Evolutionary conservation across 345 rosid genomes (phyloP), one percentile per base, ranked within the genome.

Genomic region (Eucalyptus cloeziana): DNA sequence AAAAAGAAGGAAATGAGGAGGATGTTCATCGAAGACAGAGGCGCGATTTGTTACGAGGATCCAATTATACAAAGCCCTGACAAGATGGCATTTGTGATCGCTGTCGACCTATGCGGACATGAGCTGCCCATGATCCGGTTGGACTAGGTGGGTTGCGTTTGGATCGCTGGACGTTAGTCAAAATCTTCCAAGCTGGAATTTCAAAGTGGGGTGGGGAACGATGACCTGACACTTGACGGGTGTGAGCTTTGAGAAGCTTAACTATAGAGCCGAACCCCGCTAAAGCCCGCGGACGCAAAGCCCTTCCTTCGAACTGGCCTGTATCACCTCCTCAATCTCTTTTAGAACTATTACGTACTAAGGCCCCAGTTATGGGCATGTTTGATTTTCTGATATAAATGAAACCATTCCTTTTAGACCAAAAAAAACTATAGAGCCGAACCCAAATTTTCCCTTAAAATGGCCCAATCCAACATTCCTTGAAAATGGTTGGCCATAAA

Each of bases 71-170:
- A 40, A 40, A 76, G 47, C 47, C 83, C 30, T 40, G 83, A 76
- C 47, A 4, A 76, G 83, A 11, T 22, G 47, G 83, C 83, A 40
- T 76, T 76, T 10, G 43, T 69, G 44, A 10, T 69, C 47, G 3
- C 3, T 21, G 58, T 52, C 25, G 15, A 37, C 47, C 45, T 3
- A 11, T 76, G 83, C 47, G 15, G 83, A 76, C 83, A 37, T 22
- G 67, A 60, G 67, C 67, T 25, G 37, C 37, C 37, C 6, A 15
- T 31, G 37, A 67, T 7, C 79, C 24, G 13, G 44, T 69, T 10
- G 44, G 25, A 17, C 21, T 33, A 17, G 44, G 5, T 2, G 24
- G 44, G 24, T 17, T 0, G 44, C 25, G 22, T 6, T 0, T 21
- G 47, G 83, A 76, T 21, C 83, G 47, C 83, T 76, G 83, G 30